Base-by-base conservation (phyloP, 2,329 filamentous ascomycete genomes). In the Mycogone perniciosa region DNA sequence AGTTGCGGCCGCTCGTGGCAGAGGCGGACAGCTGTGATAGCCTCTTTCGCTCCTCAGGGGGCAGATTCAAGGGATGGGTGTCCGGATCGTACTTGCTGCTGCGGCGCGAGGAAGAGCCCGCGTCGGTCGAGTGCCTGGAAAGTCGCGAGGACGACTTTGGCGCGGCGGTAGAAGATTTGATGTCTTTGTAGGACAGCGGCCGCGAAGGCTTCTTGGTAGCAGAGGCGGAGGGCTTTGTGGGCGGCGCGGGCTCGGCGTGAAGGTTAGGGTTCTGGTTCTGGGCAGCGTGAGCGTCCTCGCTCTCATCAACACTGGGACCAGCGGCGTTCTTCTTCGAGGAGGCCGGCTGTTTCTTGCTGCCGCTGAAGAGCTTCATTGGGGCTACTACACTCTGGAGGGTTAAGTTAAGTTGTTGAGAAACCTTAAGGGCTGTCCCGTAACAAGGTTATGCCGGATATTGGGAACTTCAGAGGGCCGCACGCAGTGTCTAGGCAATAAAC, bases 61-160 rank as follows among this genome's bases (percentile, higher is more conserved):
- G 89, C 26, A 95, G 81, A 64, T 96, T 96, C 47, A 96, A 79
- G 37, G 92, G 92, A 68, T 96, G 91, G 3, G 83, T 86, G 66
- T 92, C 81, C 57, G 76, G 76, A 65, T 88, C 84, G 63, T 75
- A 70, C 65, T 81, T 81, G 60, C 70, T 71, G 56, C 77, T 73
- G 50, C 77, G 74, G 30, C 77, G 74, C 33, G 66, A 70, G 29
- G 71, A 73, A 31, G 70, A 72, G 20, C 68, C 68, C 27, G 73
- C 67, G 52, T 79, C 76, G 53, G 73, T 75, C 35, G 76, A 68
- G 55, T 77, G 71, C 54, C 76, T 72, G 50, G 67, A 79, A 48
- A 74, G 64, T 52, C 75, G 69, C 51, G 20, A 20, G 20, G 72
- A 72, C 46, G 64, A 67, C 56, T 71, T 71, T 39, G 73, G 64